Base-by-base conservation (phyloP, 2,329 filamentous ascomycete genomes). In the Helotiales sp. region DNA sequence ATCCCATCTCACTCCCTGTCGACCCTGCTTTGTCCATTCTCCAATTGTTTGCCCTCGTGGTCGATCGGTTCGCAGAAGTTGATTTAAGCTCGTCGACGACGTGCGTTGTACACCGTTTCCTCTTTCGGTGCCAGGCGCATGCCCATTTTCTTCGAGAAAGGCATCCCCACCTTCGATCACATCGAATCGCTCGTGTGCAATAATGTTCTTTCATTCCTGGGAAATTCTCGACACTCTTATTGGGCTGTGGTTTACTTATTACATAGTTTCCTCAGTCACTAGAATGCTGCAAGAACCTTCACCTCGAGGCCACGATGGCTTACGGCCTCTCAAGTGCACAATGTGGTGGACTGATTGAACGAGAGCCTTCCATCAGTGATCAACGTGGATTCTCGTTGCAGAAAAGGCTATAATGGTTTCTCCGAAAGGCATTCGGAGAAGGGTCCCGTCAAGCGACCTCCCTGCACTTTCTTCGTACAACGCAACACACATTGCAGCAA, bases 21-120 rank as follows among this genome's bases (percentile, higher is more conserved):
- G 19, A 3, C 42, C 27, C 40, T 15, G 24, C 60, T 49, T 52
- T 27, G 36, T 24, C 53, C 51, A 61, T 59, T 63, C 60, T 55
- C 64, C 64, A 65, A 65, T 67, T 51, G 46, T 59, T 62, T 47
- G 5, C 10, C 52, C 63, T 58, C 65, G 65, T 67, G 65, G 57
- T 53, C 36, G 51, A 66, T 63, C 49, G 60, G 63, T 58, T 66
- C 65, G 65, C 57, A 54, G 63, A 60, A 60, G 62, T 65, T 64
- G 57, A 60, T 63, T 63, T 65, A 59, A 49, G 58, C 40, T 61
- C 49, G 55, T 36, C 55, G 52, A 55, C 42, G 33, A 34, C 13
- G 25, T 49, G 40, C 24, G 9, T 40, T 6, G 19, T 47, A 19
- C 36, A 17, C 15, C 27, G 13, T 54, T 54, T 29, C 50, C 50